Evolutionary conservation across 192 early-diverging fungal species (phyloP), one percentile per base, ranked within the genome.

Genomic region (Podila verticillata): DNA sequence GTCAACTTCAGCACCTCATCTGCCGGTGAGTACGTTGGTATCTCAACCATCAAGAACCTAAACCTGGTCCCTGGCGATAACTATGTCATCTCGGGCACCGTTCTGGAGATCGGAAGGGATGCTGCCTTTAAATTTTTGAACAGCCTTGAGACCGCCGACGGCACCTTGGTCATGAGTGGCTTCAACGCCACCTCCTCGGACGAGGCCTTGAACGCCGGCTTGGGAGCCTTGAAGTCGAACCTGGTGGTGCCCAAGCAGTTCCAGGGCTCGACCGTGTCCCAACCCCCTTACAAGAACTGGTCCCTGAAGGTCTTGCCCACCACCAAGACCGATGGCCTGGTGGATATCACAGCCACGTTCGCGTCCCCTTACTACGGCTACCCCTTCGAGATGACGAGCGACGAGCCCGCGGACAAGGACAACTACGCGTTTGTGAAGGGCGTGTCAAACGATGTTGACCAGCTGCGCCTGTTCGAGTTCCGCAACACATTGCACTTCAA

Each of bases 281-380:
- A 79, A 60, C 1, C 64, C 12, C 75, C 75, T 13, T 72, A 63
- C 48, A 63, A 61, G 65, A 51, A 72, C 75, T 79, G 68, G 68
- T 66, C 68, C 30, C 34, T 79, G 35, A 71, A 72, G 56, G 48
- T 47, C 4, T 20, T 60, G 13, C 34, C 64, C 48, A 34, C n/a
- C 24, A 66, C 69, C 22, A 63, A 48, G 49, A 44, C 22, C 10
- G 66, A 61, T 26, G 3, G 17, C 19, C 31, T 57, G 7, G 35
- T 67, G 36, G 48, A 61, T 35, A 28, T 72, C 51, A 72, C 75
- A 3, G 69, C 49, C 15, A 72, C 75, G n/a, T 79, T 79, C 69
- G 58, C 66, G 36, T 79, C 75, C 2, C 75, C 75, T 13, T 79
- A 72, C 32, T 79, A 79, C 24, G 75, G 75, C 48, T 58, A 44